Evolutionary conservation across 1,139 yeast species (phyloP).

Genomic region (Protomyces inundatus): DNA sequence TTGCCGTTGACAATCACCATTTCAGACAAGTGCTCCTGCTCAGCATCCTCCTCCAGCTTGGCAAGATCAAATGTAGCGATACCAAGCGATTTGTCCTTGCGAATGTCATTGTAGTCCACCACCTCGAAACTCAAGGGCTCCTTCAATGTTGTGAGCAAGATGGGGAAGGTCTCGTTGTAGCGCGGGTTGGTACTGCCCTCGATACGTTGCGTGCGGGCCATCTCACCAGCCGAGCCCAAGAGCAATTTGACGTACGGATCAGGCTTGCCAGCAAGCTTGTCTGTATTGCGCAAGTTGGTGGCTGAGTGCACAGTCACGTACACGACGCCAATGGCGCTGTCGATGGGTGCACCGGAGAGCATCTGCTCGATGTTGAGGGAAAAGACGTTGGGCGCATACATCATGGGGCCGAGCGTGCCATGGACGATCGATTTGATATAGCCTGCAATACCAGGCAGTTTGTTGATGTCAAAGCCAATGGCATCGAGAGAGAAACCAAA

Average conservation of each 20-base stretch:
- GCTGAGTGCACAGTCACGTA: conserved; percentile 66
- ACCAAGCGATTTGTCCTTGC: conserved; percentile 80
- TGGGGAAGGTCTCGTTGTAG: conserved; percentile 74
- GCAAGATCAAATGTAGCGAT: conserved; percentile 70
- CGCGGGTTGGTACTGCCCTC: conserved; percentile 62
- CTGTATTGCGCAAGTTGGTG: conserved; percentile 60
- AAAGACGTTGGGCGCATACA: conserved; percentile 83
- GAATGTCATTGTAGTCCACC: conserved; percentile 66
- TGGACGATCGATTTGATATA: conserved; percentile 77
- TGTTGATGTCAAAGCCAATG: conserved; percentile 76
- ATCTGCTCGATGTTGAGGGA: conserved; percentile 88
- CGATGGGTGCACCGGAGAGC: conserved; percentile 73
- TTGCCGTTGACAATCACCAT: conserved; percentile 69
- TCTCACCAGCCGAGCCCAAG: conserved; percentile 40
- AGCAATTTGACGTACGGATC: conserved; percentile 79
- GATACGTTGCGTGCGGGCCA: conserved; percentile 63
- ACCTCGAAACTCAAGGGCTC: conserved; percentile 72
- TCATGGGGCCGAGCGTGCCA: conserved; percentile 80
- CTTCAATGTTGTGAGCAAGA: conserved; percentile 67
- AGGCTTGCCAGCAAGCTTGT: conserved; percentile 65
- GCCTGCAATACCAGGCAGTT: conserved; percentile 78
- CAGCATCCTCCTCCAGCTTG: conserved; percentile 47
- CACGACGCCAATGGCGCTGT: conserved; percentile 81
- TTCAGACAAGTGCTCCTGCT: conserved; percentile 50
- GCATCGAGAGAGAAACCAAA: conserved; percentile 74